Conservation (phyloP, 495 filamentous ascomycete genomes). For the Chaetomium cochliodes region DNA sequence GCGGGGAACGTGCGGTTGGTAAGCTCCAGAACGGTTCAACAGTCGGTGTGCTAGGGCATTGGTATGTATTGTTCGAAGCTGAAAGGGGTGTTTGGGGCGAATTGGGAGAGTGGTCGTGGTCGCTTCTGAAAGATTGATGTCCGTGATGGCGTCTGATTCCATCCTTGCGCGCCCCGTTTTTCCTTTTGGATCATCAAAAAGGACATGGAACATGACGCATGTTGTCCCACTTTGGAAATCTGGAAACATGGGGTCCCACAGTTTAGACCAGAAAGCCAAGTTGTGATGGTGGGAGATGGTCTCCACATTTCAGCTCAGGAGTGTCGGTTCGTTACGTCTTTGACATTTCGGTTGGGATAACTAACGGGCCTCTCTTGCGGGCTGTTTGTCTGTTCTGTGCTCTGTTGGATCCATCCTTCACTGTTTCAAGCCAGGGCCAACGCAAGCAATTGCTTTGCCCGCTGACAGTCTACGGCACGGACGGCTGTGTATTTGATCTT, state of each 20-base stretch:
- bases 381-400: background rate
- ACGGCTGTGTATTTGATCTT: background rate
- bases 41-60: too few species aligned
- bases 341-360: background rate
- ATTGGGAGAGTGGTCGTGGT: too few species aligned
- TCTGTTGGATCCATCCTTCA: conserved; percentile 9
- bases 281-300: background rate
- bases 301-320: conserved; percentile 1
- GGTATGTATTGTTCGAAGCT: too few species aligned
- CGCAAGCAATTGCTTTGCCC: background rate
- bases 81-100: too few species aligned
- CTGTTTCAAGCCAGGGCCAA: conserved; percentile 7
- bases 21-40: too few species aligned
- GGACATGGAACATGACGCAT: conserved; percentile 10
- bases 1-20: background rate
- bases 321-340: background rate
- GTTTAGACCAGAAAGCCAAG: background rate
- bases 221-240: background rate
- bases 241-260: background rate
- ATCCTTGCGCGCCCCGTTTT: background rate
- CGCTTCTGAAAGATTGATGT: too few species aligned
- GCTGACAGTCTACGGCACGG: conserved; percentile 3
- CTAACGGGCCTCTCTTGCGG: background rate
- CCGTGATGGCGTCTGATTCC: background rate
- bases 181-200: background rate